Percentiles rank a stretch among this genome's conserved stretches.
Conservation (phyloP, 139 green algal species). For the Astrephomene gubernaculifera region DNA sequence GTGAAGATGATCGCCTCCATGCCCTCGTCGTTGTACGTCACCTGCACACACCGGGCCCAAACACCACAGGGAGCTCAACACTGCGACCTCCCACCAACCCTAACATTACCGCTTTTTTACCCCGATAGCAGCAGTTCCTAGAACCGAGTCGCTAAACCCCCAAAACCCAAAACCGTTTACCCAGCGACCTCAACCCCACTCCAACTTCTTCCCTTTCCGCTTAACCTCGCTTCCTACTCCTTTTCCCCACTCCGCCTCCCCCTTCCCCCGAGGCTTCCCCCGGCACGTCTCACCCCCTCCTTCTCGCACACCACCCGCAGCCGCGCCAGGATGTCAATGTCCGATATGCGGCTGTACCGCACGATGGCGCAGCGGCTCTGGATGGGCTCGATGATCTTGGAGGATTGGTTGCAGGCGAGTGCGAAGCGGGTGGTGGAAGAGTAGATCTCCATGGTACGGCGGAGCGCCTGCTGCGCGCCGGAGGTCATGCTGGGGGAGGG, state of each 20-base stretch:
- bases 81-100: too few species aligned
- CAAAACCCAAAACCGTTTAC: too few species aligned
- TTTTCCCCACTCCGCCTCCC: neutral
- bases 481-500: conserved; percentile 84
- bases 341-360: conserved; percentile 86
- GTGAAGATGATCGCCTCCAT: conserved; percentile 98
- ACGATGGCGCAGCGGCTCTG: conserved; percentile 98
- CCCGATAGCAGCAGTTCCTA: too few species aligned
- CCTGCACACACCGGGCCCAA: too few species aligned
- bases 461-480: conserved; percentile 96
- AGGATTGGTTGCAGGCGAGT: conserved; percentile 95
- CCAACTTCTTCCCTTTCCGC: neutral
- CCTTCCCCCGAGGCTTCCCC: neutral
- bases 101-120: too few species aligned
- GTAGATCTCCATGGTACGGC: conserved; percentile 99
- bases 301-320: conserved; percentile 82
- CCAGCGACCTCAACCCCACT: neutral
- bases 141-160: too few species aligned
- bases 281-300: conserved; percentile 76
- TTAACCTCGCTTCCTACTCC: neutral
- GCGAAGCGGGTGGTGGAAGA: conserved; percentile 96
- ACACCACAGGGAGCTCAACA: too few species aligned
- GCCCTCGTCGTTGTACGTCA: conserved; percentile 84
- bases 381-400: conserved; percentile 99
- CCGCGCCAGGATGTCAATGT: conserved; percentile 90